Evolutionary conservation across 371 early-diverging fungal genomes (phyloP).

Genomic region (Choanephora cucurbitarum): DNA sequence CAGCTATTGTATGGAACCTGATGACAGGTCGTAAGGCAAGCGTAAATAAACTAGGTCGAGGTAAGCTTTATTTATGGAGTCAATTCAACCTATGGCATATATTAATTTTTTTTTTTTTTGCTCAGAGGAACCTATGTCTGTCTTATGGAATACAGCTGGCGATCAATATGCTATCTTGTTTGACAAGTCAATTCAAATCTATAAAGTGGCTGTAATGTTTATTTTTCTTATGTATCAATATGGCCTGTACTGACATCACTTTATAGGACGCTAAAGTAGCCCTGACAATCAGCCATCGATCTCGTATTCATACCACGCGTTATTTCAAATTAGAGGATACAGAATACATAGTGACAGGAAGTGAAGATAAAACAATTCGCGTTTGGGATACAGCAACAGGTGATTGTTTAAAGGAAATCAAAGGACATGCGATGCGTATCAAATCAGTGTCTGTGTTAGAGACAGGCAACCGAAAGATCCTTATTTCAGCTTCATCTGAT

Average conservation of each 20-base stretch:
- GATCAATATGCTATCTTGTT: constrained; percentile 77
- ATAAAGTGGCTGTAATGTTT: constrained; percentile 59
- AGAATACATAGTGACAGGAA: constrained; percentile 68
- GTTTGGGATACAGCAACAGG: constrained; percentile 64
- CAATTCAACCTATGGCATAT: too few species aligned
- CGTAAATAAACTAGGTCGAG: constrained; percentile 57
- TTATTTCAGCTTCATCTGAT: constrained; percentile 72
- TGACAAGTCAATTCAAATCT: constrained; percentile 70
- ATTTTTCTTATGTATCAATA: not conserved
- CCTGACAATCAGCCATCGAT: constrained; percentile 52
- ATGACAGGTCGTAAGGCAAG: constrained; percentile 83
- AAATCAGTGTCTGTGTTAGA: constrained; percentile 44
- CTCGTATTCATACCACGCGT: constrained; percentile 50
- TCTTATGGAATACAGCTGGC: constrained; percentile 78
- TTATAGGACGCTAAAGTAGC: constrained; percentile 57
- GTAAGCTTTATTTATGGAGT: too few species aligned
- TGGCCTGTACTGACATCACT: not conserved
- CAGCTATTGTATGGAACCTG: constrained; percentile 90
- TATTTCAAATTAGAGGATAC: constrained; percentile 47
- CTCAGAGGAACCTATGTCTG: constrained; percentile 63
- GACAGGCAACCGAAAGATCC: constrained; percentile 41
- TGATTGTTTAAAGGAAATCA: constrained; percentile 53
- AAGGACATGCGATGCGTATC: constrained; percentile 61
- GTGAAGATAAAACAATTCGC: constrained; percentile 72
- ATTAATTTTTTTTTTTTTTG: too few species aligned